Evolutionary conservation across 2,329 filamentous ascomycete species (phyloP).

Genomic region (Hymenotorrendiella dingleyae): DNA sequence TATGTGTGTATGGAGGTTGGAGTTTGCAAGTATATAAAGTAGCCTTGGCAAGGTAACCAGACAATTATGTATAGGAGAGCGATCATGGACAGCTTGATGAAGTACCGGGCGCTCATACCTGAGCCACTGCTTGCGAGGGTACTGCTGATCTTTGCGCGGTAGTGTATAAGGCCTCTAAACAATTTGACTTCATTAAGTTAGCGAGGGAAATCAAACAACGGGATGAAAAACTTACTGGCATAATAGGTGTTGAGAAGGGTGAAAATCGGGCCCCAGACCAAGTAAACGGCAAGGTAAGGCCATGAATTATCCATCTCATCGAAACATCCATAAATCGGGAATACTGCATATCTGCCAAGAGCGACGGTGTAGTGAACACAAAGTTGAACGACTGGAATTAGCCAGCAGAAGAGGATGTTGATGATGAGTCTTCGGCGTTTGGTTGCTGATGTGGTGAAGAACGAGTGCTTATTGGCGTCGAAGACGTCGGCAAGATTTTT

Average conservation of each 20-base stretch:
- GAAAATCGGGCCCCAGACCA: constrained; percentile 51
- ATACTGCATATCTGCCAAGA: constrained; percentile 50
- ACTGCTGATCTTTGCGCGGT: constrained; percentile 50
- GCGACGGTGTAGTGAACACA: constrained; percentile 55
- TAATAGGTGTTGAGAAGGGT: constrained; percentile 48
- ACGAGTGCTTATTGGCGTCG: constrained; percentile 48
- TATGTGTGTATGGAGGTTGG: constrained; percentile 35
- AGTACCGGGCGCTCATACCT: constrained; percentile 51
- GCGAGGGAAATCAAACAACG: too few relatives aligned
- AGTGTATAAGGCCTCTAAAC: constrained; percentile 52
- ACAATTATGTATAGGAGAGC: constrained; percentile 42
- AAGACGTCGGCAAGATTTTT: constrained; percentile 54
- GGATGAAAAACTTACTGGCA: constrained; percentile 43
- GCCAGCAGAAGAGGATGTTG: constrained; percentile 50
- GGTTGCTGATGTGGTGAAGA: constrained; percentile 44
- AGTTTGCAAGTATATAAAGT: constrained; percentile 45
- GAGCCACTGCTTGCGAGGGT: constrained; percentile 46
- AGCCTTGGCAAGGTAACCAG: constrained; percentile 48
- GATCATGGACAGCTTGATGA: constrained; percentile 55
- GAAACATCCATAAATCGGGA: constrained; percentile 53
- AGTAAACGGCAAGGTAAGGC: constrained; percentile 47
- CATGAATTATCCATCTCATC: constrained; percentile 49
- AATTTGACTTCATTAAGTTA: too few relatives aligned
- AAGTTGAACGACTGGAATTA: constrained; percentile 49
- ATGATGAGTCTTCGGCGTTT: constrained; percentile 40